Percentiles rank a stretch among this genome's conserved stretches.
Conservation (phyloP, 75 land plant species). For the Sequoiadendron giganteum region DNA sequence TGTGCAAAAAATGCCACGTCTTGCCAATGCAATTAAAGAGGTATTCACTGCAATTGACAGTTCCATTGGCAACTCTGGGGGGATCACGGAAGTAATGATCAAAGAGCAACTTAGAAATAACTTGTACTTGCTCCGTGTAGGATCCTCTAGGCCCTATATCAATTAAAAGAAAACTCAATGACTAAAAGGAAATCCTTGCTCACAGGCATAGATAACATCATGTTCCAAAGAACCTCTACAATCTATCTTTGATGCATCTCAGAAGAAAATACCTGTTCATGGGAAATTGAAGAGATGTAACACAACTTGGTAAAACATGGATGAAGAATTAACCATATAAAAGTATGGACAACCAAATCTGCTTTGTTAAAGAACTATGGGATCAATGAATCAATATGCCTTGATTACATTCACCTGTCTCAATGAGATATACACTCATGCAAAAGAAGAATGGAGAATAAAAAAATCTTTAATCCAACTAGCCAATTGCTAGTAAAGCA, state of each 20-base stretch:
- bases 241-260: background rate
- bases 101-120: constrained; percentile 94
- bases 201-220: background rate
- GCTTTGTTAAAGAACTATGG: background rate
- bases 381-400: background rate
- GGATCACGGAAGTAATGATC: constrained; percentile 97
- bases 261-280: background rate
- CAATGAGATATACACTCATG: background rate
- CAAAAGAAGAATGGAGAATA: background rate
- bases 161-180: background rate
- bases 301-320: background rate
- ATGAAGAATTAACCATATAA: background rate
- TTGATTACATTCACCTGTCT: background rate
- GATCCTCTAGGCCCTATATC: constrained; percentile 94
- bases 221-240: constrained; percentile 5
- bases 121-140: constrained; percentile 96
- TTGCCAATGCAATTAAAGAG: constrained; percentile 89
- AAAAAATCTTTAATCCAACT: background rate
- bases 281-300: background rate
- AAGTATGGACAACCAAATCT: background rate
- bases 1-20: constrained; percentile 94
- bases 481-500: background rate
- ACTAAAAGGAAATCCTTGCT: background rate
- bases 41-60: constrained; percentile 99
- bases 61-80: constrained; percentile 99